Conservation (phyloP, 2,329 filamentous ascomycete species). For the Hymenoscyphus salicellus region DNA sequence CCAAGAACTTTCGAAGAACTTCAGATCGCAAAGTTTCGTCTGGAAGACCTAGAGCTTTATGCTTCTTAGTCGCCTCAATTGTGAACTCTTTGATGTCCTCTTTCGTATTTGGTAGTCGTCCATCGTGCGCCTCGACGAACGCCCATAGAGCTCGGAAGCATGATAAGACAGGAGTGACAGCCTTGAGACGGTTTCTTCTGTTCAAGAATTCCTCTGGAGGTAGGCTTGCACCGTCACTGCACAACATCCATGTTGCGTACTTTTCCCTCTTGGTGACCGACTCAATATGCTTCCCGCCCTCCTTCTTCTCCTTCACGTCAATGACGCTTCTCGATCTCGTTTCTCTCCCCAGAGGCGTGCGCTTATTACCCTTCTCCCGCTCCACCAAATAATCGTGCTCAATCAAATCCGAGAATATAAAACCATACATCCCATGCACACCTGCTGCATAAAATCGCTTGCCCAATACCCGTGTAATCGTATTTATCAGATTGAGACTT, state of each 20-base stretch:
- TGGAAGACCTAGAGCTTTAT: conserved; percentile 70
- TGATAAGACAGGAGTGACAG: conserved; percentile 79
- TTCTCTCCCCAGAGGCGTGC: conserved; percentile 61
- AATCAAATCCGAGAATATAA: conserved; percentile 90
- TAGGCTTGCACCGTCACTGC: conserved; percentile 71
- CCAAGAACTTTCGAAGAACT: conserved; percentile 78
- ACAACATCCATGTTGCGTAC: conserved; percentile 85
- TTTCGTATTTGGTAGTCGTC: conserved; percentile 48
- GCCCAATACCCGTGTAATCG: conserved; percentile 73
- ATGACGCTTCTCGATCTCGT: conserved; percentile 75
- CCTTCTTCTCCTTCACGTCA: conserved; percentile 66
- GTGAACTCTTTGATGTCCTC: conserved; percentile 76
- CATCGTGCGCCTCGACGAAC: conserved; percentile 62
- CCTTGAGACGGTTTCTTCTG: conserved; percentile 65
- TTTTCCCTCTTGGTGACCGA: conserved; percentile 87
- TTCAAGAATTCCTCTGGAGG: conserved; percentile 62
- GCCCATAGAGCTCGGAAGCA: conserved; percentile 89
- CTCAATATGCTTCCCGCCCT: conserved; percentile 71
- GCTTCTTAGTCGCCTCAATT: conserved; percentile 70
- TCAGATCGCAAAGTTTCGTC: conserved; percentile 64
- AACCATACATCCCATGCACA: conserved; percentile 88
- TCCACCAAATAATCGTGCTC: conserved; percentile 87
- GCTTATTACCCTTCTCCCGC: conserved; percentile 74
- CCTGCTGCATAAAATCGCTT: conserved; percentile 86
- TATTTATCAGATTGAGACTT: conserved; percentile 76